A percentile compares a stretch with the other conserved stretches of the same genome.
phyloP scores from a whole-genome alignment of 1,284 basidiomycete species.

The Kwoniella shivajii region DNA sequence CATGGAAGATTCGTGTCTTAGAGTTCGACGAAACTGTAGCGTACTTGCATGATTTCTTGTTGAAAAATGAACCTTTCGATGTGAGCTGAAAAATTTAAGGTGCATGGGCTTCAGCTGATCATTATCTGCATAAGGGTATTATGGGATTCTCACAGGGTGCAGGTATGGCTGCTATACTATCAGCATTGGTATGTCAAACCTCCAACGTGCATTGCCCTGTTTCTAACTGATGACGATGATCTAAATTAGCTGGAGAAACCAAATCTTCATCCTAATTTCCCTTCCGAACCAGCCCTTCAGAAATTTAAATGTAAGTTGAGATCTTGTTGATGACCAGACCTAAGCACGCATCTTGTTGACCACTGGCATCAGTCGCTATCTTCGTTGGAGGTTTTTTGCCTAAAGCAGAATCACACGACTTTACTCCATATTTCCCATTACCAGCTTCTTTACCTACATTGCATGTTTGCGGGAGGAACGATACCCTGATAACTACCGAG shows the following conservation, averaged over 20 bases:
- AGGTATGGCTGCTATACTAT: slow-evolving; percentile 71
- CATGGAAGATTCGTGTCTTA: neutral
- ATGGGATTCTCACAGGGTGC: slow-evolving; percentile 87
- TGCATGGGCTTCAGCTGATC: neutral
- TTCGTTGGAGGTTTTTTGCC: slow-evolving; percentile 58
- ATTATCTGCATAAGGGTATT: slow-evolving; percentile 62
- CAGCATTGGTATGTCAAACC: slow-evolving; percentile 66
- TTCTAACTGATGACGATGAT: no score
- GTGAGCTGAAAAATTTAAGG: slow-evolving; percentile 29
- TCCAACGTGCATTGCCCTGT: no score
- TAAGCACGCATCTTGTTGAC: neutral
- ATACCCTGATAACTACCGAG: slow-evolving; percentile 76
- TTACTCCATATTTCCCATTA: slow-evolving; percentile 58
- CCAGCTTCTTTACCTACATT: slow-evolving; percentile 66
- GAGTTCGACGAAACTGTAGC: slow-evolving; percentile 65
- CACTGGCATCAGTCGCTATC: slow-evolving; percentile 60
- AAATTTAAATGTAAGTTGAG: slow-evolving; percentile 63
- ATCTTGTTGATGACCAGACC: neutral
- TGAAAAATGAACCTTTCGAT: slow-evolving; percentile 55
- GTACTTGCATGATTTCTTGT: slow-evolving; percentile 55
- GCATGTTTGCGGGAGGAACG: slow-evolving; percentile 76
- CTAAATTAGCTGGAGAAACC: slow-evolving; percentile 60
- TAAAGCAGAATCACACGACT: slow-evolving; percentile 45
- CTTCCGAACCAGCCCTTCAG: slow-evolving; percentile 63
- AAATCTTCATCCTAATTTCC: slow-evolving; percentile 65